Base-by-base conservation (phyloP, 78 protist species). In the Mastigamoeba balamuthi region DNA sequence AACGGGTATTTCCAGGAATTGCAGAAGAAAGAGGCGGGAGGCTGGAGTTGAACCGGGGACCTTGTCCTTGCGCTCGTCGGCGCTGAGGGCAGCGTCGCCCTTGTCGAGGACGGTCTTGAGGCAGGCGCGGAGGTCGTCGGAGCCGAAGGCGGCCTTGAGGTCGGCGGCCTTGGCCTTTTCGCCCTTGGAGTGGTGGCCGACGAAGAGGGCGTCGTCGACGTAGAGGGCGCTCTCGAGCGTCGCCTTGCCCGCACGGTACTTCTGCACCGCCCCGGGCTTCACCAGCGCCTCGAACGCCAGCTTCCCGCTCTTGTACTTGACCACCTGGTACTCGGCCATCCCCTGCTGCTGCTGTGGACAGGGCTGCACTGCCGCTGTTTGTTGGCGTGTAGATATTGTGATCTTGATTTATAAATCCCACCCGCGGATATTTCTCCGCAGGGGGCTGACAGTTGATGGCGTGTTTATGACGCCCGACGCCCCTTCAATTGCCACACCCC, bases 1-100 rank as follows among this genome's bases (percentile, higher is more conserved):
- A n/a, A n/a, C n/a, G n/a, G n/a, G n/a, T n/a, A n/a, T n/a, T n/a
- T n/a, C n/a, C n/a, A n/a, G n/a, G n/a, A n/a, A n/a, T n/a, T n/a
- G n/a, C n/a, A n/a, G n/a, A n/a, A n/a, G n/a, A n/a, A n/a, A n/a
- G n/a, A n/a, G n/a, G n/a, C n/a, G n/a, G n/a, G n/a, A n/a, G n/a
- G n/a, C n/a, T n/a, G n/a, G n/a, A n/a, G n/a, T n/a, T n/a, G n/a
- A n/a, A n/a, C n/a, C n/a, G n/a, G n/a, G n/a, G n/a, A n/a, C n/a
- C n/a, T 76, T 72, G n/a, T 77, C 81, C 65, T 44, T 75, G 7
- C 77, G 17, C 8, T 77, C 83, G 23, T 72, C 74, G 27, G 81
- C 25, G 9, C 71, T 28, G n/a, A 77, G 44, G 8, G n/a, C 10
- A 77, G n/a, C 28, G n/a, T 77, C 81, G 37, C 81, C 81, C 65